These are phyloP conservation scores for Chrysoporthe puriensis DNA, from an alignment of 2,329 filamentous ascomycete genomes.

Conservation along the genomic window DNA sequence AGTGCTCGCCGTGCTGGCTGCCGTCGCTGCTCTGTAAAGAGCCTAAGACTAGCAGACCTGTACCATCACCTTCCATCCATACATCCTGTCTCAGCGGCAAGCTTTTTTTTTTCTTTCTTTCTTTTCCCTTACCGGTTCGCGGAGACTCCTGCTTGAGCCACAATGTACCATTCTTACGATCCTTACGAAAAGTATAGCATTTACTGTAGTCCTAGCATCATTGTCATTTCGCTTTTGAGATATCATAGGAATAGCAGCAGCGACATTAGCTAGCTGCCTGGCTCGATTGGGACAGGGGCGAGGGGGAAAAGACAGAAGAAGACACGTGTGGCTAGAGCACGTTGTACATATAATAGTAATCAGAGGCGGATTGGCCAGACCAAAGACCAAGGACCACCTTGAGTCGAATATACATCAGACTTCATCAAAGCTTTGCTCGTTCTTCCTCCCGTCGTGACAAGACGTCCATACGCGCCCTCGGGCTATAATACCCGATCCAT, in stretches of 20 bases:
- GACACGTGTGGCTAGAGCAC: conserved; percentile 13
- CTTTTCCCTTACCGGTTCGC: conserved; percentile 17
- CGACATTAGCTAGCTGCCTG: conserved; percentile 9
- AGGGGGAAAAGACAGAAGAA: background rate
- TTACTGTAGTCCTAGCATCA: conserved; percentile 35
- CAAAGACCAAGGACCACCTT: conserved; percentile 9
- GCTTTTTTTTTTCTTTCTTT: conserved; percentile 21
- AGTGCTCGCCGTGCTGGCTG: conserved; percentile 48
- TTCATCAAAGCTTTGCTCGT: conserved; percentile 21
- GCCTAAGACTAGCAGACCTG: conserved; percentile 5
- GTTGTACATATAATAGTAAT: conserved; percentile 26
- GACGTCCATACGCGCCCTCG: too few species aligned
- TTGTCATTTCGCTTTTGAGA: conserved; percentile 14
- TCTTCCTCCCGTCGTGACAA: background rate
- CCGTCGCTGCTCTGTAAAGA: conserved; percentile 52
- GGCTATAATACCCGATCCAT: background rate
- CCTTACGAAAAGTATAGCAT: conserved; percentile 52
- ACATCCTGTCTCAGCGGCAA: conserved; percentile 17
- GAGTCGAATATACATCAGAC: conserved; percentile 8
- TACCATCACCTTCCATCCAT: conserved; percentile 5
- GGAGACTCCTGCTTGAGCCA: conserved; percentile 23
- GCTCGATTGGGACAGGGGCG: conserved; percentile 3
- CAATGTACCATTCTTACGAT: conserved; percentile 58
- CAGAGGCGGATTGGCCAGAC: conserved; percentile 4
- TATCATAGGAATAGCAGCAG: conserved; percentile 19